Percentiles rank a stretch among this genome's conserved stretches.
Conservation (phyloP, 2,329 filamentous ascomycete species). For the Colletotrichum truncatum region DNA sequence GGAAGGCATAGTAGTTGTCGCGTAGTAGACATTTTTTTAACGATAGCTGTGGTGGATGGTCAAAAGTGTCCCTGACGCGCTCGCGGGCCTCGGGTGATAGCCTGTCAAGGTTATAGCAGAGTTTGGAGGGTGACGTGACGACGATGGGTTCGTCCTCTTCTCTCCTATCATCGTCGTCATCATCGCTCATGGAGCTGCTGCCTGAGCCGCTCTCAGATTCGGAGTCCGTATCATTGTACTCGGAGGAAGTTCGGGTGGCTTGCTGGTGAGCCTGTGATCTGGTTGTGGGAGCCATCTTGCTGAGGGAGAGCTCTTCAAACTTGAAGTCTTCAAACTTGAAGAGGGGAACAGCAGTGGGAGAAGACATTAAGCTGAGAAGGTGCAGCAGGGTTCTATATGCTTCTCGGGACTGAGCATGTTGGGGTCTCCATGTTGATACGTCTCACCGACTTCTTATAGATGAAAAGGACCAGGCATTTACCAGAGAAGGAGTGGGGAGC, state of each 20-base stretch:
- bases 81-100: constrained; percentile 47
- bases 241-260: constrained; percentile 31
- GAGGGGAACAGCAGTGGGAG: constrained; percentile 43
- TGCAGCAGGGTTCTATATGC: constrained; percentile 15
- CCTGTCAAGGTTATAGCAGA: constrained; percentile 50
- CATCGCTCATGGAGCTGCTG: constrained; percentile 35
- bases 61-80: constrained; percentile 54
- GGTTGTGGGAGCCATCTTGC: constrained; percentile 47
- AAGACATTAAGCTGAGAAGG: constrained; percentile 17
- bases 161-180: constrained; percentile 35
- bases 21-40: constrained; percentile 59
- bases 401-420: not conserved
- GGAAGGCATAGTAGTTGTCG: constrained; percentile 61
- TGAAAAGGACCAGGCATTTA: not conserved
- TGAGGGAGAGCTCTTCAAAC: constrained; percentile 52
- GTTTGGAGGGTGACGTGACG: constrained; percentile 48
- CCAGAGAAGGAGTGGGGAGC: not conserved
- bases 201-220: constrained; percentile 39
- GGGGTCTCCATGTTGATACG: constrained; percentile 23
- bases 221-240: constrained; percentile 37
- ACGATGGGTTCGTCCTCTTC: constrained; percentile 36
- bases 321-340: constrained; percentile 47
- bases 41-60: constrained; percentile 57
- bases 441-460: constrained; percentile 22
- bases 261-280: constrained; percentile 40